These are phyloP conservation scores for Phytophthora rubi DNA, from an alignment of 352 stramenopile genomes.

Conservation along the genomic window DNA sequence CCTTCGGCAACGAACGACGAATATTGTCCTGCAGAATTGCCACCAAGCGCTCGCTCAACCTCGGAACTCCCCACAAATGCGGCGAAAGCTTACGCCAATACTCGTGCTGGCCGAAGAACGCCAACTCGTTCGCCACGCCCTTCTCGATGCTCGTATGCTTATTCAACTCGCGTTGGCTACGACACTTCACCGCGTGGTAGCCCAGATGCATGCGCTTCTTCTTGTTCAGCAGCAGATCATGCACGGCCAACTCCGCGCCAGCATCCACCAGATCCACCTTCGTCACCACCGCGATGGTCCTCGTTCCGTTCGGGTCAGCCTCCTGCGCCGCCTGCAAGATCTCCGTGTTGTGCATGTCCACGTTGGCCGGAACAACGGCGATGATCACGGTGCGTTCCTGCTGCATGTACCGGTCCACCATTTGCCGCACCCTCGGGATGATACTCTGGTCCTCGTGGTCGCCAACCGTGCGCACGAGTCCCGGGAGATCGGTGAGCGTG, in stretches of 20 bases:
- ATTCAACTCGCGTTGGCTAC: constrained; percentile 41
- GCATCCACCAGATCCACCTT: constrained; percentile 90
- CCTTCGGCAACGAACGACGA: constrained; percentile 47
- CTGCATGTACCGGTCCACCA: constrained; percentile 77
- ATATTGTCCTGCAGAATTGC: constrained; percentile 62
- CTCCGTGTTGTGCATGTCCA: constrained; percentile 88
- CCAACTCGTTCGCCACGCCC: constrained; percentile 52
- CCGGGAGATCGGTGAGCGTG: constrained; percentile 84
- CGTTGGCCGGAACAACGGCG: constrained; percentile 25
- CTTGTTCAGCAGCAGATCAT: constrained; percentile 77
- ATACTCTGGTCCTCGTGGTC: constrained; percentile 71
- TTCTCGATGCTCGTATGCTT: constrained; percentile 62
- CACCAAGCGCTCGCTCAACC: constrained; percentile 45
- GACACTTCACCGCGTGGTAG: constrained; percentile 78
- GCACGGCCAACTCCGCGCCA: constrained; percentile 73
- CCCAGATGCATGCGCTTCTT: constrained; percentile 72
- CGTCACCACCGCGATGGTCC: constrained; percentile 90
- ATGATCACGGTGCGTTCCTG: constrained; percentile 86
- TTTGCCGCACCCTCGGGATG: constrained; percentile 71
- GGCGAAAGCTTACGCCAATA: constrained; percentile 44
- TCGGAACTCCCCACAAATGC: constrained; percentile 43
- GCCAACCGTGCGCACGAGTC: constrained; percentile 75
- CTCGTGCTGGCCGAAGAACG: constrained; percentile 62
- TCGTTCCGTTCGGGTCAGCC: constrained; percentile 65
- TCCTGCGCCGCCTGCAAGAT: constrained; percentile 75